These are phyloP conservation scores for Cordyceps cicadae DNA, from an alignment of 2,329 filamentous ascomycete species.

Conservation along the genomic window DNA sequence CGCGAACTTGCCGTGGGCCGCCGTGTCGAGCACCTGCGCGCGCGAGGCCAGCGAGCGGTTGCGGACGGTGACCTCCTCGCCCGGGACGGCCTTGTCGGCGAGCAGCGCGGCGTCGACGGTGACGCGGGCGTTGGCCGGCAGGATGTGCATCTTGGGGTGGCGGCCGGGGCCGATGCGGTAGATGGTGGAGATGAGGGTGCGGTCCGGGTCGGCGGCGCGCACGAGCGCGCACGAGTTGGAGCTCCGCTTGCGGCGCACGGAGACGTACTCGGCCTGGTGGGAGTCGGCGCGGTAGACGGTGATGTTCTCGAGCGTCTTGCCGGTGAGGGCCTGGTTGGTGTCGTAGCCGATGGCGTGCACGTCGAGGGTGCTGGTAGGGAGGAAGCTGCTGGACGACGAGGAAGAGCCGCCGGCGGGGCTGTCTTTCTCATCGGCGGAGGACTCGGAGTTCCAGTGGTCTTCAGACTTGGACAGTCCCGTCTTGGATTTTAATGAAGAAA, in stretches of 20 bases:
- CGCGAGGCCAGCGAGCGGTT: slow-evolving; percentile 16
- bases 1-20: slow-evolving; percentile 15
- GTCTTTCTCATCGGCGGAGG: neutral
- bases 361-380: slow-evolving; percentile 8
- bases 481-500: neutral
- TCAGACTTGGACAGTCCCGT: neutral
- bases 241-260: slow-evolving; percentile 15
- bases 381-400: neutral
- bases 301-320: slow-evolving; percentile 10
- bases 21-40: slow-evolving; percentile 16
- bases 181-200: slow-evolving; percentile 18
- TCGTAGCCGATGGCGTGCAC: slow-evolving; percentile 10
- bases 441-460: neutral
- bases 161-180: slow-evolving; percentile 18
- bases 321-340: slow-evolving; percentile 7
- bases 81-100: slow-evolving; percentile 4
- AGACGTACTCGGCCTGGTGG: slow-evolving; percentile 14
- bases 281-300: slow-evolving; percentile 7
- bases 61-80: slow-evolving; percentile 15
- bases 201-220: slow-evolving; percentile 8
- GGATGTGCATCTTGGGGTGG: slow-evolving; percentile 15
- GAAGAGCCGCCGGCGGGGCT: neutral
- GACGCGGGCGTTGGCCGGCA: slow-evolving; percentile 1
- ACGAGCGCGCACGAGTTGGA: slow-evolving; percentile 20
- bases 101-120: slow-evolving; percentile 16